Evolutionary conservation across 257 asterid species (phyloP).

Genomic region (Solanum dulcamara): DNA sequence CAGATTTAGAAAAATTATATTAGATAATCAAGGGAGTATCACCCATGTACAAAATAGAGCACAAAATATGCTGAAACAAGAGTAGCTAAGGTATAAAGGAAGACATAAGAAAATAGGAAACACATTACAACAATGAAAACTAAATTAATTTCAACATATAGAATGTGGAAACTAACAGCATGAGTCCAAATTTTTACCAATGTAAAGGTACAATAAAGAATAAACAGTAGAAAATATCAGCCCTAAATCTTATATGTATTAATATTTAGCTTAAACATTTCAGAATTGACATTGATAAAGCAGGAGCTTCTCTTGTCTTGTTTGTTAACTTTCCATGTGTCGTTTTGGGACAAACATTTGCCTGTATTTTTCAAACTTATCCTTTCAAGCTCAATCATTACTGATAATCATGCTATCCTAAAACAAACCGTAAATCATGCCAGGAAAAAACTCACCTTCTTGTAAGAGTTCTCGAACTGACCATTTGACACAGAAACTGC

Average conservation of each 20-base stretch:
- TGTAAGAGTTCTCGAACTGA: slow-evolving; percentile 41
- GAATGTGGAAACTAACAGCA: neutral
- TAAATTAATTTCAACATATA: neutral
- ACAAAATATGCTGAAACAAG: neutral
- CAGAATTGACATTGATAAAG: neutral
- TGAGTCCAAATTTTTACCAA: neutral
- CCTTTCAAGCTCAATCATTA: neutral
- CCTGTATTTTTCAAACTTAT: neutral
- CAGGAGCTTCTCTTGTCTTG: neutral
- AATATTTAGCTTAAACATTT: neutral
- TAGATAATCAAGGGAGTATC: neutral
- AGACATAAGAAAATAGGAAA: neutral
- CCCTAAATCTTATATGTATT: neutral
- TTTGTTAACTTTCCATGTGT: neutral
- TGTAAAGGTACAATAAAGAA: neutral
- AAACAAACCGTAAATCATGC: neutral
- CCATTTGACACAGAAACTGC: slow-evolving; percentile 45
- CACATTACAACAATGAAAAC: neutral
- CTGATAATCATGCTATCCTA: neutral
- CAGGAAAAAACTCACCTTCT: slow-evolving; percentile 34
- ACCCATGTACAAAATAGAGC: neutral
- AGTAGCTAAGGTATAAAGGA: neutral
- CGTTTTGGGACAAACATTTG: neutral
- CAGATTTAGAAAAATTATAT: neutral
- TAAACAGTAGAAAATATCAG: neutral